Evolutionary conservation across 805 yeast species (phyloP), one percentile per base, ranked within the genome.

Genomic region (Myxozyma udenii): DNA sequence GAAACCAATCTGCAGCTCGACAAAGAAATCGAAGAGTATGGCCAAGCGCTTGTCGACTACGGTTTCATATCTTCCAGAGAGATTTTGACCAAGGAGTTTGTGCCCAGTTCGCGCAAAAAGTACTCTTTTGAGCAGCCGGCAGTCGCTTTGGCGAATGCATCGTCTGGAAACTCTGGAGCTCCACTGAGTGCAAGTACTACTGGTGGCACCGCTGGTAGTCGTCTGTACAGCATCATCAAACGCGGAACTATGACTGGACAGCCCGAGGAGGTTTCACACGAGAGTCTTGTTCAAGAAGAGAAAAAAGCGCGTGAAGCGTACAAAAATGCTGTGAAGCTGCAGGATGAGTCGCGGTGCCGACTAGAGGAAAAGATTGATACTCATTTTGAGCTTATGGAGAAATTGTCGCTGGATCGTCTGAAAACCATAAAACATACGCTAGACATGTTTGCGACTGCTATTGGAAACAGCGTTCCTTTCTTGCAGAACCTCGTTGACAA

Each of bases 61-160:
- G 61, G 61, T 11, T 58, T 51, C 35, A 7, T 57, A 22, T 19
- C 28, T 16, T 46, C 40, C 11, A 33, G 52, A n/a, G 61, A 48
- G 9, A 24, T 44, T 9, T 46, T 55, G 7, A 53, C 58, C 16
- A 51, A 47, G 24, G 72, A 68, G 46, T 87, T 87, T 67, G 87
- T 84, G 48, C 87, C 85, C 66, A 80, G 88, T 19, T 79, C 88
- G 2, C 83, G 81, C 49, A 80, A 83, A 66, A 75, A 72, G 62
- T 87, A 87, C 64, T 95, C 87, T 68, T 88, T 95, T 95, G 83
- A 80, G 55, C 81, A 81, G 2, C 68, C 74, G 53, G 85, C 86
- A 0, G 85, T 78, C 64, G 80, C 77, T 55, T 71, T 78, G 41
- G 55, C 57, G 16, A 55, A 46, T n/a, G 41, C 48, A 28, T 67